Evolutionary conservation across 176 grass and related monocot species (phyloP), one percentile per base, ranked within the genome.

Genomic region (Eremochloa ophiuroides): DNA sequence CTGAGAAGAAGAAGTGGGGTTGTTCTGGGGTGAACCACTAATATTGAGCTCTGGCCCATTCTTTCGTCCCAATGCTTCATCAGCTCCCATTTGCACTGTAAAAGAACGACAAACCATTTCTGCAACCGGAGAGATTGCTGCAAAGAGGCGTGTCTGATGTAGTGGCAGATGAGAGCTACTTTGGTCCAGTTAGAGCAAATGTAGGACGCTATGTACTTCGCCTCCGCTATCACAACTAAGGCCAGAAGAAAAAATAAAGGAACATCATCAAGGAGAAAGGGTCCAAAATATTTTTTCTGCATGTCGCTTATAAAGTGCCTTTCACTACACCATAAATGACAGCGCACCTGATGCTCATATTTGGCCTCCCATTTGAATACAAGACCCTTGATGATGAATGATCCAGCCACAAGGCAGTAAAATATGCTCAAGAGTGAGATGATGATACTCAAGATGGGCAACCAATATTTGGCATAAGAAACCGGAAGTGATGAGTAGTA

Each of bases 121-220:
- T 25, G 22, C 66, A 42, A 1, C 2, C 12, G 38, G 4, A 15
- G 66, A 61, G 12, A 76, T 6, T 15, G 6, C 74, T 42, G 74
- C 53, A 58, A 76, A 25, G 33, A 26, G 14, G 7, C 53, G 27
- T 61, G 74, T 13, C 40, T 76, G 13, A 75, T n/a, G 16, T 75
- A 40, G 33, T 40, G 55, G 53, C 34, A 61, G 4, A 61, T 39
- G 34, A 76, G 50, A 14, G n/a, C n/a, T 27, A 76, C 74, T 26
- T 76, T 76, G 34, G 53, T 76, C 74, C 53, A 76, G 51, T 76
- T 76, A 2, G 74, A 76, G 7, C 34, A 76, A 27, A 61, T 17
- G 53, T 76, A 76, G 35, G 33, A 61, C 6, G n/a, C 53, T 41
- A 76, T 76, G 16, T 76, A 58, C 13, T 6, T 76, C 12, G 1